phyloP scores from a whole-genome alignment of 2,329 filamentous ascomycete genomes.

The Aspergillus bombycis region DNA sequence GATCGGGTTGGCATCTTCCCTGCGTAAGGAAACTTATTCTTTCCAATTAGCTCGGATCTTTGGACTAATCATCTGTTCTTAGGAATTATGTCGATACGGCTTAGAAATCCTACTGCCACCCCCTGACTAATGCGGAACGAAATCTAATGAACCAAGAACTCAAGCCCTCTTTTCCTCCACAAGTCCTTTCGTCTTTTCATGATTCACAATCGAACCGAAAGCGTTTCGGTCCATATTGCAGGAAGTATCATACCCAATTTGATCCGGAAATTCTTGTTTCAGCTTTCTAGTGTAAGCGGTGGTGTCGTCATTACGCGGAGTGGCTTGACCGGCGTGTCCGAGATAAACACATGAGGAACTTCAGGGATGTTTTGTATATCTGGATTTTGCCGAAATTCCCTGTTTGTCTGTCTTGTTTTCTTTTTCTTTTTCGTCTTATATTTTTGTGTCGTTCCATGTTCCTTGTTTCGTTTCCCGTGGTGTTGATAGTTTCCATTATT shows the following conservation, averaged over 20 bases:
- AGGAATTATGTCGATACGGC: constrained; percentile 44
- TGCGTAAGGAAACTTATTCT: constrained; percentile 54
- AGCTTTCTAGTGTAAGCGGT: constrained; percentile 11
- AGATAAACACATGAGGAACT: background rate
- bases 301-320: constrained; percentile 7
- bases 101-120: constrained; percentile 20
- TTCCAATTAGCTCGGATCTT: background rate
- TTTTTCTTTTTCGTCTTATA: constrained; percentile 6
- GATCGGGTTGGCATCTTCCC: constrained; percentile 89
- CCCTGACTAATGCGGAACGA: constrained; percentile 29
- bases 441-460: background rate
- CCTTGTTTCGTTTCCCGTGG: background rate
- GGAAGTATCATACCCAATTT: constrained; percentile 5
- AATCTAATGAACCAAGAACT: constrained; percentile 22
- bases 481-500: constrained; percentile 1
- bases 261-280: constrained; percentile 5
- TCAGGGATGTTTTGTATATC: constrained; percentile 8
- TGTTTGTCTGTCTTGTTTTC: background rate
- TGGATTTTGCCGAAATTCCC: background rate
- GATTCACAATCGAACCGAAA: background rate
- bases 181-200: constrained; percentile 4
- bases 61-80: constrained; percentile 15
- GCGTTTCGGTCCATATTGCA: background rate
- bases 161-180: background rate
- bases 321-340: constrained; percentile 8